Evolutionary conservation across 257 asterid genomes (phyloP).

Genomic region (Lavandula angustifolia): DNA sequence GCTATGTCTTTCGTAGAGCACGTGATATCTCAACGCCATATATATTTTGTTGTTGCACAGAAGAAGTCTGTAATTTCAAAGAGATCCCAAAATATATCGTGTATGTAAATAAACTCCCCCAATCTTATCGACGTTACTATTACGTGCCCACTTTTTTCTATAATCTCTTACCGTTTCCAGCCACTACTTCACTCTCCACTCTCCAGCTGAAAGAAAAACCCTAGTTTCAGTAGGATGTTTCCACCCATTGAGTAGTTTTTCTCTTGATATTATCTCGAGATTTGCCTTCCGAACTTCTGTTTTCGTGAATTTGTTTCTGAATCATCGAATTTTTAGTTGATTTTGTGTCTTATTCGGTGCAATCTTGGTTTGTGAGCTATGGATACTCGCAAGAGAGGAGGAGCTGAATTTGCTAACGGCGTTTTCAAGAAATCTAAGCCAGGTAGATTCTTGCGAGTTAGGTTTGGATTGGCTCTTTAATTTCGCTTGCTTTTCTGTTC

Average conservation of each 20-base stretch:
- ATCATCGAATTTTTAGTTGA: slow-evolving; percentile 3
- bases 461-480: slow-evolving; percentile 22
- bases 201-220: slow-evolving; percentile 34
- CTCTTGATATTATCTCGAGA: slow-evolving; percentile 17
- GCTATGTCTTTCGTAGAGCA: slow-evolving; percentile 18
- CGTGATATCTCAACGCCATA: slow-evolving; percentile 30
- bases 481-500: background rate
- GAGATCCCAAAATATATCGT: background rate
- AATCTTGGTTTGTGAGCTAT: slow-evolving; percentile 41
- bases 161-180: background rate
- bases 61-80: background rate
- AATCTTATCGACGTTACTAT: slow-evolving; percentile 14
- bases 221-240: slow-evolving; percentile 35
- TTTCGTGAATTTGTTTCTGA: background rate
- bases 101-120: slow-evolving; percentile 19
- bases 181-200: slow-evolving; percentile 17
- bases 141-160: background rate
- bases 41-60: slow-evolving; percentile 15
- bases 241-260: slow-evolving; percentile 13
- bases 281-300: background rate
- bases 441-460: slow-evolving; percentile 43
- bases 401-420: slow-evolving; percentile 53
- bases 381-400: slow-evolving; percentile 58
- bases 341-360: slow-evolving; percentile 20
- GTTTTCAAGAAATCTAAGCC: slow-evolving; percentile 67